A percentile compares a stretch with the other conserved stretches of the same genome.
Conservation (phyloP, 306 rosid species). For the Malus asiatica region DNA sequence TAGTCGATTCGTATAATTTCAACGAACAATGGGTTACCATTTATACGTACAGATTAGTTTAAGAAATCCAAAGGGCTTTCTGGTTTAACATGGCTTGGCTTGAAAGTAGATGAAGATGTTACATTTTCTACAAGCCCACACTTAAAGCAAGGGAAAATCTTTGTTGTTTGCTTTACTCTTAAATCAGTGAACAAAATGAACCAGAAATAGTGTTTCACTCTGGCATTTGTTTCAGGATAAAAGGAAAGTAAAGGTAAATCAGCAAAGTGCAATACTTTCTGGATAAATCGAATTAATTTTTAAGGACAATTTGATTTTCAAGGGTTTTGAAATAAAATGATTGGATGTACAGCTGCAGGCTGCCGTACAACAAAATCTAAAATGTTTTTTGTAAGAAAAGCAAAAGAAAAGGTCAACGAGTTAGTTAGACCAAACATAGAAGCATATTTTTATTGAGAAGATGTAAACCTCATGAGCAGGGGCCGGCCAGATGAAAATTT, state of each 20-base stretch:
- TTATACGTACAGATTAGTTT: conserved; percentile 58
- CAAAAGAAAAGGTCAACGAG: conserved; percentile 18
- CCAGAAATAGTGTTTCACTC: conserved; percentile 23
- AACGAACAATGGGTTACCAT: conserved; percentile 55
- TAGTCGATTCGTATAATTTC: conserved; percentile 52
- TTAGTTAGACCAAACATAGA: conserved; percentile 56
- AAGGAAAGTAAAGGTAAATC: neutral
- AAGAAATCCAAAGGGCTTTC: conserved; percentile 50
- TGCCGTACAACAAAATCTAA: neutral
- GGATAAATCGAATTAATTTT: neutral
- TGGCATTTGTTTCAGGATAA: conserved; percentile 25
- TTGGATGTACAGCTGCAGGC: neutral
- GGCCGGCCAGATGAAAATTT: conserved; percentile 9
- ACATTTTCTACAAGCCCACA: conserved; percentile 69
- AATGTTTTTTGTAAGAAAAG: neutral
- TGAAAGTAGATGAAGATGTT: conserved; percentile 86
- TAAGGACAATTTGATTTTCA: neutral
- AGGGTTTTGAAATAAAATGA: neutral
- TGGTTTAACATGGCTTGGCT: conserved; percentile 83
- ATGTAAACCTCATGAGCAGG: conserved; percentile 17
- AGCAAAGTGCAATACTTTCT: conserved; percentile 20
- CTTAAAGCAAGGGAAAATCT: conserved; percentile 81
- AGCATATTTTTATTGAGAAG: conserved; percentile 21
- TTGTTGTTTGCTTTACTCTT: conserved; percentile 91
- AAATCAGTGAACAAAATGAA: conserved; percentile 49